Base-by-base conservation (phyloP, 768 basidiomycete species). In the Pulveroboletus sp. region DNA sequence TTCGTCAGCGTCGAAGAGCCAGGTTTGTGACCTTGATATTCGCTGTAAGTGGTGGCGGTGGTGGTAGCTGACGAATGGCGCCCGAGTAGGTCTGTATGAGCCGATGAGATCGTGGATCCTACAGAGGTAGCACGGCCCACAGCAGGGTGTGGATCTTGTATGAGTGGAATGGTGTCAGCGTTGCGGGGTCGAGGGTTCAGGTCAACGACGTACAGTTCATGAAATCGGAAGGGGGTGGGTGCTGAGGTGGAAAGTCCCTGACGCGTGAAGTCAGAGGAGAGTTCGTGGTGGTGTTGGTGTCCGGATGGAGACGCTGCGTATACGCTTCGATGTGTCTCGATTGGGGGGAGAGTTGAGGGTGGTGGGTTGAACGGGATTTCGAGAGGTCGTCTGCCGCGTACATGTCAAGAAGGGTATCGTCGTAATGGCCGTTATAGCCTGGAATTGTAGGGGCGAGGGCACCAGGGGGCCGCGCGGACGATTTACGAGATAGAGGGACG, bases 401-500 rank as follows among this genome's bases (percentile, higher is more conserved):
- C 49, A 59, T 51, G 20, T 68, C 64, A 35, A 59, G 31, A 17
- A 63, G 35, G 3, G 49, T 54, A 19, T 39, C 49, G 10, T 68
- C 63, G 32, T 69, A 65, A 38, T 50, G 46, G 31, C 38, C 54
- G n/a, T n/a, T n/a, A 37, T 50, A 54, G 19, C 66, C 66, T 2
- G 68, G 65, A 17, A 57, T 63, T 17, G 57, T 56, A 0, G 66
- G 66, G 2, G 65, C 37, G 17, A 55, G 53, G 35, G 68, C 62
- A 16, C 66, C 68, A 26, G 63, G 57, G 19, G 66, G 68, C 40
- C 66, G 64, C 8, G 54, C 32, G 2, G 65, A 68, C 20, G 59
- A 5, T 43, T 55, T 63, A 2, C 54, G 61, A 9, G 46, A 32
- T 3, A 63, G 19, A 7, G n/a, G n/a, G n/a, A n/a, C n/a, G n/a